A percentile compares a stretch with the other conserved stretches of the same genome.
phyloP scores from a whole-genome alignment of 2,329 filamentous ascomycete species.

The Keithomyces neogunnii region DNA sequence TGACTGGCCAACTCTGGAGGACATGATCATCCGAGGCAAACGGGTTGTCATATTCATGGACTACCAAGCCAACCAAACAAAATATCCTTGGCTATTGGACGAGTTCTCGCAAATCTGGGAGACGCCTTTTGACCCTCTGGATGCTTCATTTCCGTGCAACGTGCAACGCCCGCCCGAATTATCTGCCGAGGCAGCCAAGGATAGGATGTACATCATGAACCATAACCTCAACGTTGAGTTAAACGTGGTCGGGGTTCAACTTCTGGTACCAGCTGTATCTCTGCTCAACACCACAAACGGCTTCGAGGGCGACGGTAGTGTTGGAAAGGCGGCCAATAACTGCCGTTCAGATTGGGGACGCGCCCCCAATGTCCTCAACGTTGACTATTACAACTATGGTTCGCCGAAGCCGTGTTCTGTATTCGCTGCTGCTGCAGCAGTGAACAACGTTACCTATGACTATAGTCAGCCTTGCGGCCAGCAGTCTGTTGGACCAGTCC shows the following conservation, averaged over 20 bases:
- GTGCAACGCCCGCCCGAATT: constrained; percentile 68
- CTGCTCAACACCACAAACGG: constrained; percentile 66
- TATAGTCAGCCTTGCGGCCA: constrained; percentile 44
- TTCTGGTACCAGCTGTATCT: constrained; percentile 66
- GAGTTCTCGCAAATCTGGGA: constrained; percentile 88
- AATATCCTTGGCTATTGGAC: constrained; percentile 77
- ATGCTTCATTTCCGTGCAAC: constrained; percentile 64
- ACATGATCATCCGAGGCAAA: constrained; percentile 64
- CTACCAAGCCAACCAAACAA: constrained; percentile 71
- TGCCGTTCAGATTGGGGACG: constrained; percentile 56
- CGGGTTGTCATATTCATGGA: constrained; percentile 77
- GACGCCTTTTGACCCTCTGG: constrained; percentile 68
- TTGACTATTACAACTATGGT: constrained; percentile 77
- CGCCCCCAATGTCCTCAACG: constrained; percentile 70
- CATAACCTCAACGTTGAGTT: constrained; percentile 84
- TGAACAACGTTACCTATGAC: constrained; percentile 66
- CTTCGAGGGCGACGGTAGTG: constrained; percentile 52
- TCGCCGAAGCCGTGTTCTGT: constrained; percentile 55
- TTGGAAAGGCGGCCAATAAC: constrained; percentile 55
- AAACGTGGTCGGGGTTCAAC: constrained; percentile 49
- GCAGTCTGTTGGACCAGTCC: not conserved
- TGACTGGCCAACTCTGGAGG: constrained; percentile 76
- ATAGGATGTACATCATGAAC: constrained; percentile 74
- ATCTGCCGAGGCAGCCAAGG: constrained; percentile 39
- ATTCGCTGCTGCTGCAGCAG: constrained; percentile 61